Evolutionary conservation across 2,329 filamentous ascomycete species (phyloP), one percentile per base, ranked within the genome.

Genomic region (Exophiala oligosperma): DNA sequence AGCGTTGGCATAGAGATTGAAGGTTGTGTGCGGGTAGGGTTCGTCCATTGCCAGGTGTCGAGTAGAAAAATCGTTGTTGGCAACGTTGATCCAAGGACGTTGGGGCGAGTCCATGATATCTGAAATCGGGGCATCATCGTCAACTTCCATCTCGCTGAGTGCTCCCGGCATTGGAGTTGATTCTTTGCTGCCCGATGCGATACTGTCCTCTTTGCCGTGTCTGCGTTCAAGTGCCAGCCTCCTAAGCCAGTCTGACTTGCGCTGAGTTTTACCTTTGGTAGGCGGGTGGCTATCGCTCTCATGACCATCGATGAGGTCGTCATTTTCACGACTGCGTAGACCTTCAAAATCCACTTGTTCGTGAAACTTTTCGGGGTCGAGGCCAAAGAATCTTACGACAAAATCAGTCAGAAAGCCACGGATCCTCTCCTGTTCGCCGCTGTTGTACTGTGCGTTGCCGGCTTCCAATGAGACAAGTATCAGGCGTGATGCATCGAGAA

Each of bases 1-100:
- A 68, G 91, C 84, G 72, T 97, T 97, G 72, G 88, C 88, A 77
- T 95, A 99, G 71, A 97, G 85, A 71, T 93, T 93, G 78, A 91
- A 96, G 74, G 85, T 87, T 9, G 86, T 86, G 48, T 92, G 89
- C 65, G 83, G 82, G 74, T 94, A 96, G 57, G 90, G 87, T 52
- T 92, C 89, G 61, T 96, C 91, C 43, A 84, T 60, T 76, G 89
- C 79, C 82, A 93, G 75, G 35, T 65, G 67, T 81, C 84, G 65
- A 83, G 85, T 40, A 77, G 81, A 69, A 79, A 84, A 72, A 69
- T 83, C 79, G 43, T 80, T 73, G 77, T 79, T 70, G 76, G 78
- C 67, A 9, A 67, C 50, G 74, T 83, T 69, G 80, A 71, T 92
- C 88, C 52, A 88, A 59, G 76, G 58, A 32, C 56, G 59, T 47